Conservation (phyloP, 305 asterid species). For the Fraxinus ornus region DNA sequence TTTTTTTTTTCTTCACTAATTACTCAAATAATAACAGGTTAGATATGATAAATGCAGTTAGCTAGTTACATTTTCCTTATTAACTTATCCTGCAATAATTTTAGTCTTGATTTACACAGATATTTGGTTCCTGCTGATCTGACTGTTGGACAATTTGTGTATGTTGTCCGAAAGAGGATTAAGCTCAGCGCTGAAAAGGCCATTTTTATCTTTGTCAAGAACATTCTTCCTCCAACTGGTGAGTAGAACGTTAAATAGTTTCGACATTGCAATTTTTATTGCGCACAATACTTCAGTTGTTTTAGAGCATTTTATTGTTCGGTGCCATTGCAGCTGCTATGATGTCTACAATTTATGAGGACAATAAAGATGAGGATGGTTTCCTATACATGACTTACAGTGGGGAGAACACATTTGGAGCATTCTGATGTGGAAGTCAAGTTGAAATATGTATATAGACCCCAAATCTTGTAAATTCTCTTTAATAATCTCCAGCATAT, state of each 20-base stretch:
- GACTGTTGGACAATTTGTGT: neutral
- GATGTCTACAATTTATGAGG: slow-evolving; percentile 97
- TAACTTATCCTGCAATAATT: neutral
- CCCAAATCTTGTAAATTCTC: slow-evolving; percentile 51
- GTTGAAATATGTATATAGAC: slow-evolving; percentile 40
- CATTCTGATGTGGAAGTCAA: slow-evolving; percentile 40
- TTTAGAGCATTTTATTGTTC: neutral
- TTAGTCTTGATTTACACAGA: slow-evolving; percentile 5
- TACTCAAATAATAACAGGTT: neutral
- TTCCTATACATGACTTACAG: slow-evolving; percentile 98
- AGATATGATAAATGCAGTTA: neutral
- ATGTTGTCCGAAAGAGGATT: slow-evolving; percentile 60
- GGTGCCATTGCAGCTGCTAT: slow-evolving; percentile 68
- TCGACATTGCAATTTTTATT: neutral
- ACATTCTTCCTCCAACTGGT: slow-evolving; percentile 97
- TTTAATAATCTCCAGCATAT: neutral
- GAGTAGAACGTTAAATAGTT: slow-evolving; percentile 16
- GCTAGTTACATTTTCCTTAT: neutral
- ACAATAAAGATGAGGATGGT: slow-evolving; percentile 89
- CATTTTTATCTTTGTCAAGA: slow-evolving; percentile 91
- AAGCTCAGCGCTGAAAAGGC: slow-evolving; percentile 99
- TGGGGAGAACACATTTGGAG: slow-evolving; percentile 93
- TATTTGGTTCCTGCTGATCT: neutral
- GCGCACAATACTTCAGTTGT: neutral
- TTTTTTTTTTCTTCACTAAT: neutral